Evolutionary conservation across 2,329 filamentous ascomycete species (phyloP).

Genomic region (Neopestalotiopsis rosae): DNA sequence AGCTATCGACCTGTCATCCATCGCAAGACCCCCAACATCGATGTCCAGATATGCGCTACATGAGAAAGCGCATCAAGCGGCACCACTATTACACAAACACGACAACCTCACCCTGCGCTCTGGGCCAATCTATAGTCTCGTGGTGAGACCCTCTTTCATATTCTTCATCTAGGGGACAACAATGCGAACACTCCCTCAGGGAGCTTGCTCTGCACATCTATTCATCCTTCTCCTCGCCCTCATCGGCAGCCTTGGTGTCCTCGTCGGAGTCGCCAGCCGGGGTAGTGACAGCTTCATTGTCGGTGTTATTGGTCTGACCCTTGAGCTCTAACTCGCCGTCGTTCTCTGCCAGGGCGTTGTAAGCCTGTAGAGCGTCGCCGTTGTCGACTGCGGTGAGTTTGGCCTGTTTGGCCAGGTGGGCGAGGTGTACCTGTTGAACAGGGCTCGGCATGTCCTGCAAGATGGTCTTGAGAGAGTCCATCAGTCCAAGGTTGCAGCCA

Average conservation of each 20-base stretch:
- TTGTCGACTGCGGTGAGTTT: slow-evolving; percentile 10
- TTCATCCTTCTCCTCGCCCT: not conserved
- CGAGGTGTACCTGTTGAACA: slow-evolving; percentile 16
- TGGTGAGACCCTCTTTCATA: too few relatives aligned
- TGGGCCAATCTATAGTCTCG: too few relatives aligned
- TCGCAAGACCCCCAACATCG: too few relatives aligned
- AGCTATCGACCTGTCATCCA: too few relatives aligned
- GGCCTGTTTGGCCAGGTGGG: slow-evolving; percentile 11
- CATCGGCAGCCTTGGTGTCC: not conserved
- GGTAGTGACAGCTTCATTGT: not conserved
- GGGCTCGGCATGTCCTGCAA: slow-evolving; percentile 25
- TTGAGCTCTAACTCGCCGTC: not conserved
- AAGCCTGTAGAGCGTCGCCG: not conserved
- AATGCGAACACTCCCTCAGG: too few relatives aligned
- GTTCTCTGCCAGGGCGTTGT: not conserved
- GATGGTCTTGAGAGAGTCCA: slow-evolving; percentile 18
- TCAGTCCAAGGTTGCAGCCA: slow-evolving; percentile 28
- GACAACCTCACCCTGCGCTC: too few relatives aligned
- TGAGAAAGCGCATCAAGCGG: too few relatives aligned
- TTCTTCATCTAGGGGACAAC: too few relatives aligned
- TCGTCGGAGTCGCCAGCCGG: not conserved
- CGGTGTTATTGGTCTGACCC: not conserved
- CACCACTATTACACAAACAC: too few relatives aligned
- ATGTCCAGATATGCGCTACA: too few relatives aligned
- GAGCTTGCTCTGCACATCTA: not conserved